Conservation (phyloP, 1,284 basidiomycete genomes). For the Termitomyces sp. region DNA sequence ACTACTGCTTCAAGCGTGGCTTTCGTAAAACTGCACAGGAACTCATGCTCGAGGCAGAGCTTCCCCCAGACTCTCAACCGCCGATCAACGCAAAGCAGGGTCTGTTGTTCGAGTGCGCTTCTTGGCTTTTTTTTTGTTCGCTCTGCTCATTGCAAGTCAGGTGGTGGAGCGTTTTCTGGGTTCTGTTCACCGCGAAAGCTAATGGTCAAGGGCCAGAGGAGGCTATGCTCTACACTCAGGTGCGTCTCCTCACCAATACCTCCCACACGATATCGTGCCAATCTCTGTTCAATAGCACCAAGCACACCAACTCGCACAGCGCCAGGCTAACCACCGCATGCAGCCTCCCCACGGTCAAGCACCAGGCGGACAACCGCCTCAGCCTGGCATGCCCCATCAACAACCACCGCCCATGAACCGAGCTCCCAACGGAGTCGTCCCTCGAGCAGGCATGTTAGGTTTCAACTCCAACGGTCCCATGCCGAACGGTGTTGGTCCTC, state of each 20-base stretch:
- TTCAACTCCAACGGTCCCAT: constrained; percentile 27
- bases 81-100: constrained; percentile 80
- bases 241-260: constrained; percentile 29
- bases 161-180: constrained; percentile 87
- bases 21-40: constrained; percentile 64
- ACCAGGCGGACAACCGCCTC: constrained; percentile 26
- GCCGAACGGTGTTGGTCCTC: constrained; percentile 27
- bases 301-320: constrained; percentile 29
- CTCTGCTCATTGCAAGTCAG: constrained; percentile 34
- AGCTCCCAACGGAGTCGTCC: constrained; percentile 19
- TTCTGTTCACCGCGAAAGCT: constrained; percentile 72
- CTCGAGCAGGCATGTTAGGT: constrained; percentile 10
- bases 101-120: constrained; percentile 71
- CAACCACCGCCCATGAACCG: constrained; percentile 13
- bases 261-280: constrained; percentile 15
- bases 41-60: constrained; percentile 58
- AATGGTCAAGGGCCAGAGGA: constrained; percentile 58
- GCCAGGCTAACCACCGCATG: constrained; percentile 24
- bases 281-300: constrained; percentile 31
- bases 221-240: constrained; percentile 66
- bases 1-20: constrained; percentile 76
- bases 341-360: constrained; percentile 17
- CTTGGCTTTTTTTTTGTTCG: constrained; percentile 6
- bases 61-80: constrained; percentile 53
- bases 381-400: constrained; percentile 20